These are phyloP conservation scores for Lithospermum erythrorhizon DNA, from an alignment of 257 asterid species.

Conservation along the genomic window DNA sequence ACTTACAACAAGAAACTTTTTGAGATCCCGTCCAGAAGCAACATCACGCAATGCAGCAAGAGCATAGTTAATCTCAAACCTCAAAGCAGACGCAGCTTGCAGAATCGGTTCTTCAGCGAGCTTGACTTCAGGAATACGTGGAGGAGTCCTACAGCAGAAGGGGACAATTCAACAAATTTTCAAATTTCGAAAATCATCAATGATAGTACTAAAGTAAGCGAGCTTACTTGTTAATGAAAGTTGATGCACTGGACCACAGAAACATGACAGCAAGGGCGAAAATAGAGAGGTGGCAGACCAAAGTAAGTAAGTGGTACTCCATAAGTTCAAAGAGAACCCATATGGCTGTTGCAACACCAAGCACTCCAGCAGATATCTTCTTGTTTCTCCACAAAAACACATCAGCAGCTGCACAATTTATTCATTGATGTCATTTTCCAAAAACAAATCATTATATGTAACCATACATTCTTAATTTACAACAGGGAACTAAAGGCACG, in stretches of 20 bases:
- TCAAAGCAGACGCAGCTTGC: slow-evolving; percentile 53
- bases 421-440: too few relatives aligned
- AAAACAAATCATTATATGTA: too few relatives aligned
- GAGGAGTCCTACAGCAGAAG: slow-evolving; percentile 21
- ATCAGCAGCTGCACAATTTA: slow-evolving; percentile 40
- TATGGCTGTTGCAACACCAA: slow-evolving; percentile 63
- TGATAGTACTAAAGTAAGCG: too few relatives aligned
- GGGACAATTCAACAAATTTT: too few relatives aligned
- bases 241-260: slow-evolving; percentile 72
- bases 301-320: slow-evolving; percentile 69
- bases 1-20: slow-evolving; percentile 41
- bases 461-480: too few relatives aligned
- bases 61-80: slow-evolving; percentile 45
- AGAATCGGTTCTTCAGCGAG: slow-evolving; percentile 54
- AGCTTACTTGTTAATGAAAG: slow-evolving; percentile 15
- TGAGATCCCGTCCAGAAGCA: slow-evolving; percentile 77
- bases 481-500: too few relatives aligned
- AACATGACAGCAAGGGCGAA: slow-evolving; percentile 45
- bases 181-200: too few relatives aligned
- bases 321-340: slow-evolving; percentile 74
- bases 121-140: slow-evolving; percentile 62
- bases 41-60: slow-evolving; percentile 46
- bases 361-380: slow-evolving; percentile 57
- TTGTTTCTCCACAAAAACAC: slow-evolving; percentile 84
- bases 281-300: slow-evolving; percentile 55